Percentiles rank a stretch among this genome's conserved stretches.
phyloP scores from a whole-genome alignment of 768 basidiomycete genomes.

The Mycena olivaceomarginata region DNA sequence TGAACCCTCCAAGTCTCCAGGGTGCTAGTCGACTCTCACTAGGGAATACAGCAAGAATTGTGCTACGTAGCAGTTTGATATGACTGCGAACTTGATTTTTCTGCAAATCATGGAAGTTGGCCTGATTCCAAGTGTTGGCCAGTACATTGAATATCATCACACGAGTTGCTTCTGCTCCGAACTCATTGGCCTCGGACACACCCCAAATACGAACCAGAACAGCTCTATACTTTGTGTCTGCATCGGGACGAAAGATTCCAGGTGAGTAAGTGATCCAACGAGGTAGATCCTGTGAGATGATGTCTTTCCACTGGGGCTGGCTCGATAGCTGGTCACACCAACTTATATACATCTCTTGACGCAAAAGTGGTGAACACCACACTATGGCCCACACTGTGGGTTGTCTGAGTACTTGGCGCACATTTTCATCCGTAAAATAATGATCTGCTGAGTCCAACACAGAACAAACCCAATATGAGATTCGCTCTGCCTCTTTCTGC shows the following conservation, averaged over 20 bases:
- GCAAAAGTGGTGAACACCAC: too few relatives aligned
- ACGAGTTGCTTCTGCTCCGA: not conserved
- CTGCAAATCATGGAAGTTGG: not conserved
- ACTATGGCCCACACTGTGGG: too few relatives aligned
- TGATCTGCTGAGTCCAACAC: not conserved
- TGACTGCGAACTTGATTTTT: not conserved
- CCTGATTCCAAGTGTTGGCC: not conserved
- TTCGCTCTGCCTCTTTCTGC: not conserved
- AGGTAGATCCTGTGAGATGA: too few relatives aligned
- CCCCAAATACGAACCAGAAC: not conserved
- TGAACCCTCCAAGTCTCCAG: too few relatives aligned
- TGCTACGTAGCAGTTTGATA: not conserved
- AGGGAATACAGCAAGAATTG: not conserved
- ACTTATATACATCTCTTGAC: too few relatives aligned
- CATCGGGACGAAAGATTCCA: too few relatives aligned
- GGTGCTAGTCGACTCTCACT: too few relatives aligned
- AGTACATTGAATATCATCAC: conserved; percentile 1
- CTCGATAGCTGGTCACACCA: too few relatives aligned
- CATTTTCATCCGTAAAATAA: too few relatives aligned
- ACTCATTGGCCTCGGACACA: not conserved
- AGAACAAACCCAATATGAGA: not conserved
- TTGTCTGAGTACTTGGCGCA: too few relatives aligned
- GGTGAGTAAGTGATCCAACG: too few relatives aligned
- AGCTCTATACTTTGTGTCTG: not conserved
- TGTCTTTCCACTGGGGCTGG: too few relatives aligned